These are phyloP conservation scores for Entomortierella chlamydospora DNA, from an alignment of 192 early-diverging fungal genomes.

Conservation along the genomic window DNA sequence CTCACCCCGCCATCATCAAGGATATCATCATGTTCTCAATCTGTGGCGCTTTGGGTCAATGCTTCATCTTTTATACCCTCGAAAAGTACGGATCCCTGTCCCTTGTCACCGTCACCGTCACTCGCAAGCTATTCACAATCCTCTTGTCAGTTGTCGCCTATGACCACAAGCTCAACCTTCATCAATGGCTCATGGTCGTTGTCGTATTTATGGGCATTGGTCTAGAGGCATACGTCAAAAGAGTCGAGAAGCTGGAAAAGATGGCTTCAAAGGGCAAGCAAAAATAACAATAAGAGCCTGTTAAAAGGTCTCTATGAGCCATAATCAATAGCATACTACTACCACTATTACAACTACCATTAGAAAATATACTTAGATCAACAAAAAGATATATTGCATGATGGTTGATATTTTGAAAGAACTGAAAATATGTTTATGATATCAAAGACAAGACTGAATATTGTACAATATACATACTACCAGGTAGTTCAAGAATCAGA, in stretches of 20 bases:
- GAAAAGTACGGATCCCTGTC: slow-evolving; percentile 89
- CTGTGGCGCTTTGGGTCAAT: slow-evolving; percentile 96
- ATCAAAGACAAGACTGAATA: not conserved
- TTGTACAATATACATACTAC: not conserved
- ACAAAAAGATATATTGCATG: too few species aligned
- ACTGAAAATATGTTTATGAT: not conserved
- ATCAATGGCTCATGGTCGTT: slow-evolving; percentile 89
- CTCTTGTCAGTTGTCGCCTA: slow-evolving; percentile 92
- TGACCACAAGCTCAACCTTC: slow-evolving; percentile 76
- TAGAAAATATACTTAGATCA: too few species aligned
- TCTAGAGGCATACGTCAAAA: slow-evolving; percentile 81
- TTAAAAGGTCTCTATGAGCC: too few species aligned
- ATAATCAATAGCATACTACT: not conserved
- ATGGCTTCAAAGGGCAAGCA: slow-evolving; percentile 12
- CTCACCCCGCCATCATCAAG: slow-evolving; percentile 81
- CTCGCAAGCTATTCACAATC: slow-evolving; percentile 96
- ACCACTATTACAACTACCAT: too few species aligned
- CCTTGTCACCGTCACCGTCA: slow-evolving; percentile 95
- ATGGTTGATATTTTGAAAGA: not conserved
- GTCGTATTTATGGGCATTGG: slow-evolving; percentile 91
- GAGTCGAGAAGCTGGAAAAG: slow-evolving; percentile 57
- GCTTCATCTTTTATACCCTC: slow-evolving; percentile 97
- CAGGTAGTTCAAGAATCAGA: not conserved
- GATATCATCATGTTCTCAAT: slow-evolving; percentile 92
- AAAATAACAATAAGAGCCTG: not conserved